Percentiles rank a stretch among this genome's conserved stretches.
Evolutionary conservation across 2,329 filamentous ascomycete genomes (phyloP).

Genomic region (Clonostachys rhizophaga): DNA sequence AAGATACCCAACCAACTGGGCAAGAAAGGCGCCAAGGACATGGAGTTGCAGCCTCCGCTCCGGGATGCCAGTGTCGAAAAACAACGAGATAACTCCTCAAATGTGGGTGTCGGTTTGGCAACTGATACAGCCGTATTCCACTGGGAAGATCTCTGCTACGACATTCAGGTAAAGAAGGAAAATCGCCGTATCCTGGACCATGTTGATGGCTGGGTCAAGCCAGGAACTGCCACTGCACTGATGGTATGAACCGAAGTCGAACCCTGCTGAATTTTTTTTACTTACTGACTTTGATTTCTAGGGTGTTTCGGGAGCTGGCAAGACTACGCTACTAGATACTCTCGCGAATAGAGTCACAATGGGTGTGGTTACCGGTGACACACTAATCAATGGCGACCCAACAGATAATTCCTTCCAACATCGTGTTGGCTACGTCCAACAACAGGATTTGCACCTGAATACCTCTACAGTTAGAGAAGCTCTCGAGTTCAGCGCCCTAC

Average conservation of each 20-base stretch:
- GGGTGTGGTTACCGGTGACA: constrained; percentile 62
- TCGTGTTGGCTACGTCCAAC: constrained; percentile 64
- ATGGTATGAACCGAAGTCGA: constrained; percentile 38
- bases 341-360: constrained; percentile 63
- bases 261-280: too few species aligned
- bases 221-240: constrained; percentile 63
- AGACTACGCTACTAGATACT: constrained; percentile 58
- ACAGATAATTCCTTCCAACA: constrained; percentile 64
- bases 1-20: constrained; percentile 18
- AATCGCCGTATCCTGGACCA: constrained; percentile 60
- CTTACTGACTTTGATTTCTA: too few species aligned
- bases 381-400: constrained; percentile 59
- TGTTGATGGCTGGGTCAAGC: constrained; percentile 69
- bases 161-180: constrained; percentile 63
- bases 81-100: constrained; percentile 2
- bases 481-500: constrained; percentile 26
- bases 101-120: constrained; percentile 14
- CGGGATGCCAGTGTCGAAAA: constrained; percentile 10
- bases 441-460: constrained; percentile 42
- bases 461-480: constrained; percentile 35
- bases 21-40: constrained; percentile 32
- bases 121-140: constrained; percentile 45
- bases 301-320: constrained; percentile 35
- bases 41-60: constrained; percentile 39
- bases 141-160: constrained; percentile 68